Evolutionary conservation across 495 filamentous ascomycete genomes (phyloP).

Genomic region (Cenococcum geophilum): DNA sequence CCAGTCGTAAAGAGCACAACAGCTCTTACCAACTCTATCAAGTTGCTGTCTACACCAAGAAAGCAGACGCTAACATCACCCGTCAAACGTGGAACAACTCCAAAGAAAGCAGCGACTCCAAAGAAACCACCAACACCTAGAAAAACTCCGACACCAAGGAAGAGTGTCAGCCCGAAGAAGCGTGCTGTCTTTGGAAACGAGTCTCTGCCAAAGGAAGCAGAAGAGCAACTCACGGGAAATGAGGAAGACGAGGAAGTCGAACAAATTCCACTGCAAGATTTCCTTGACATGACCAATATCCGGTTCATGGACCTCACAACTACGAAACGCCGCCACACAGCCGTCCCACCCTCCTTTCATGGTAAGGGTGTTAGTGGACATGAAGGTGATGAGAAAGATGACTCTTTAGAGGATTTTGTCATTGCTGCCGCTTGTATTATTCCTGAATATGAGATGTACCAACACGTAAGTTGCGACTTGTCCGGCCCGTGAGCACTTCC

Average conservation of each 20-base stretch:
- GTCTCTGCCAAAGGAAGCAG: constrained; percentile 1
- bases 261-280: constrained; percentile 81
- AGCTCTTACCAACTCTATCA: constrained; percentile 34
- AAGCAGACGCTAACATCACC: constrained; percentile 28
- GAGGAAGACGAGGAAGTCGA: constrained; percentile 38
- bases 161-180: constrained; percentile 26
- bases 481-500: neutral
- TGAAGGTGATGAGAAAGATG: constrained; percentile 35
- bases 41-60: constrained; percentile 37
- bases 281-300: constrained; percentile 90
- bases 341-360: constrained; percentile 49
- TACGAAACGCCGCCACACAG: constrained; percentile 84
- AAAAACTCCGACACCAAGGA: constrained; percentile 24
- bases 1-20: constrained; percentile 26
- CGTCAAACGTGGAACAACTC: constrained; percentile 24
- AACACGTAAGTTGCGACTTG: constrained; percentile 59
- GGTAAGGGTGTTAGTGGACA: constrained; percentile 28
- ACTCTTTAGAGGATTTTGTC: constrained; percentile 64
- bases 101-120: constrained; percentile 36
- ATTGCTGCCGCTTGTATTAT: constrained; percentile 85
- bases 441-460: constrained; percentile 88
- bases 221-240: neutral
- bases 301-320: constrained; percentile 94
- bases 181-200: constrained; percentile 23
- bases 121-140: constrained; percentile 27